phyloP scores from a whole-genome alignment of 2,329 filamentous ascomycete species.

The Trichoderma pleuroti region DNA sequence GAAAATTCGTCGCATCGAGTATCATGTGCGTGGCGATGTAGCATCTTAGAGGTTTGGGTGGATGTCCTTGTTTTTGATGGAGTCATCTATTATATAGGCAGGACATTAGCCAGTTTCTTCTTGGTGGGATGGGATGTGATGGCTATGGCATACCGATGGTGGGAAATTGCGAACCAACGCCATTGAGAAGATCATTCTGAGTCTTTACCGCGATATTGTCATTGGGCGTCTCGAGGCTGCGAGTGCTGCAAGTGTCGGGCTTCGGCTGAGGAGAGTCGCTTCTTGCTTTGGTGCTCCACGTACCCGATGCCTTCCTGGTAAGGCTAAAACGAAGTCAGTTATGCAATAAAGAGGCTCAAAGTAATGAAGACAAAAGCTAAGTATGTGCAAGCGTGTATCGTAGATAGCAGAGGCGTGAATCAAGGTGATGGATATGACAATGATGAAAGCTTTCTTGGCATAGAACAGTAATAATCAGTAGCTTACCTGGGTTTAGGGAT shows the following conservation, averaged over 20 bases:
- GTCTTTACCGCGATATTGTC: rapidly evolving
- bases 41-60: neutral
- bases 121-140: neutral
- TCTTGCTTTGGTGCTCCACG: neutral
- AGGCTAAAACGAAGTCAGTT: too few species aligned
- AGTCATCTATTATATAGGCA: neutral
- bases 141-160: neutral
- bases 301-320: too few species aligned
- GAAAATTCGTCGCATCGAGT: neutral
- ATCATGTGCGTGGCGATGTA: neutral
- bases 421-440: too few species aligned
- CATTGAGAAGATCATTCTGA: neutral
- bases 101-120: neutral
- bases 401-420: too few species aligned
- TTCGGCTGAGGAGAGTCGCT: neutral
- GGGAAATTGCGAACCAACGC: neutral
- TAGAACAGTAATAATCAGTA: too few species aligned
- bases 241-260: neutral
- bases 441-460: too few species aligned
- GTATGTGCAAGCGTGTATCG: too few species aligned
- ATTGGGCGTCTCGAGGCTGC: neutral
- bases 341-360: too few species aligned
- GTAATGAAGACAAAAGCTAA: too few species aligned
- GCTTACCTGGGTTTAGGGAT: too few species aligned
- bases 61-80: neutral